Percentiles rank a stretch among this genome's conserved stretches.
These are phyloP conservation scores for Populus hybrid DNA, from an alignment of 441 rosid species.

Conservation along the genomic window DNA sequence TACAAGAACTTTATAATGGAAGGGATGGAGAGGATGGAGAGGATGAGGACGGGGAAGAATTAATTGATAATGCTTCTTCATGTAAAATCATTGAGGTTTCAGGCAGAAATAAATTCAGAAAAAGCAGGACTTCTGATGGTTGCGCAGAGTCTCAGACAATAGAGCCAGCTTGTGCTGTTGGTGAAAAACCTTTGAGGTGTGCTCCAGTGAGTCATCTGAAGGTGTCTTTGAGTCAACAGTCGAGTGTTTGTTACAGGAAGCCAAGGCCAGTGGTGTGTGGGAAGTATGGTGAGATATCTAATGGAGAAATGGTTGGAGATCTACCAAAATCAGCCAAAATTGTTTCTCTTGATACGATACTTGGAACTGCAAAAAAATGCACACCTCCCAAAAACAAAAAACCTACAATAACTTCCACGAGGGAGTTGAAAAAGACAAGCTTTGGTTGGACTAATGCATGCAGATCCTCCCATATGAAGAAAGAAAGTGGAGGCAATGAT, in stretches of 20 bases:
- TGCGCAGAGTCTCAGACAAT: conserved; percentile 13
- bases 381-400: conserved; percentile 21
- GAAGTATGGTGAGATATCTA: conserved; percentile 39
- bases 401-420: conserved; percentile 18
- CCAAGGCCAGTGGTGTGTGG: conserved; percentile 48
- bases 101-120: conserved; percentile 28
- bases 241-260: conserved; percentile 19
- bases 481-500: conserved; percentile 10
- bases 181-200: conserved; percentile 16
- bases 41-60: conserved; percentile 10
- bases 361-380: conserved; percentile 29
- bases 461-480: conserved; percentile 16
- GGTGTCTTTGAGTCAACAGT: conserved; percentile 23
- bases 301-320: conserved; percentile 23
- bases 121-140: conserved; percentile 11
- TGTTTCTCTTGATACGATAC: conserved; percentile 41
- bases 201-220: conserved; percentile 12
- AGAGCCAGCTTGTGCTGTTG: conserved; percentile 12
- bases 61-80: conserved; percentile 7
- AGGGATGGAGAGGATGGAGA: conserved; percentile 14
- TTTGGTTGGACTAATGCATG: conserved; percentile 15
- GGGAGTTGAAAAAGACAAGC: conserved; percentile 14
- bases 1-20: conserved; percentile 15
- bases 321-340: conserved; percentile 32
- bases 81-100: conserved; percentile 16